Percentiles rank a stretch among this genome's conserved stretches.
Conservation (phyloP, 177 flowering plant species). For the Vitis hybrid region DNA sequence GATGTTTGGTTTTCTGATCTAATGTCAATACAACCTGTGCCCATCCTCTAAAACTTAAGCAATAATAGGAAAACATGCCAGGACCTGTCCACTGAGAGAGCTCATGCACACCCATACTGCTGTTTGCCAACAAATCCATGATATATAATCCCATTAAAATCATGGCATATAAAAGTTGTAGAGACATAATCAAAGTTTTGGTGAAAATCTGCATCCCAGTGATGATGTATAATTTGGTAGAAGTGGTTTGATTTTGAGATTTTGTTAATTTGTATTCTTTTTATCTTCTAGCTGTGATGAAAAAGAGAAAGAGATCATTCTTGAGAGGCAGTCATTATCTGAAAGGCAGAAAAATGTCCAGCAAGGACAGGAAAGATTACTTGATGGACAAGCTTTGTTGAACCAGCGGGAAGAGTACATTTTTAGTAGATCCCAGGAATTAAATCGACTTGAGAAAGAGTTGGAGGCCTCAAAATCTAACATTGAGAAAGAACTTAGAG, state of each 20-base stretch:
- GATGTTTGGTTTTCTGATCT: too few species aligned
- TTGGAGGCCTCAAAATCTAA: slow-evolving; percentile 49
- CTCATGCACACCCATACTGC: not conserved
- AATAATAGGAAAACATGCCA: not conserved
- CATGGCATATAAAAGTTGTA: not conserved
- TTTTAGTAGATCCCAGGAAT: slow-evolving; percentile 51
- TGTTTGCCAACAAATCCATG: not conserved
- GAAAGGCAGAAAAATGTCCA: slow-evolving; percentile 66
- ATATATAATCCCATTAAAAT: not conserved
- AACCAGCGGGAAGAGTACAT: slow-evolving; percentile 78
- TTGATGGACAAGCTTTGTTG: slow-evolving; percentile 68
- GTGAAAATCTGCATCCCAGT: not conserved
- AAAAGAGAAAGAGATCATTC: slow-evolving; percentile 68
- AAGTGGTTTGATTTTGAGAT: not conserved
- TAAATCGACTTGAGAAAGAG: slow-evolving; percentile 60
- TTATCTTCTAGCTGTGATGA: slow-evolving; percentile 65
- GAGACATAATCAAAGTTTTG: not conserved
- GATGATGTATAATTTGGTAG: not conserved
- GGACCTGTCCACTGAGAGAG: not conserved
- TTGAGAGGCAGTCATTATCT: slow-evolving; percentile 66
- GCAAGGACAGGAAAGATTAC: slow-evolving; percentile 67
- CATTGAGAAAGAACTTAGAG: slow-evolving; percentile 44
- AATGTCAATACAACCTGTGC: too few species aligned
- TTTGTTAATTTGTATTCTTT: slow-evolving; percentile 2
- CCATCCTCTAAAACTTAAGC: not conserved